A percentile compares a stretch with the other conserved stretches of the same genome.
Evolutionary conservation across 2,329 filamentous ascomycete genomes (phyloP).

Genomic region (Lachnellula willkommii): DNA sequence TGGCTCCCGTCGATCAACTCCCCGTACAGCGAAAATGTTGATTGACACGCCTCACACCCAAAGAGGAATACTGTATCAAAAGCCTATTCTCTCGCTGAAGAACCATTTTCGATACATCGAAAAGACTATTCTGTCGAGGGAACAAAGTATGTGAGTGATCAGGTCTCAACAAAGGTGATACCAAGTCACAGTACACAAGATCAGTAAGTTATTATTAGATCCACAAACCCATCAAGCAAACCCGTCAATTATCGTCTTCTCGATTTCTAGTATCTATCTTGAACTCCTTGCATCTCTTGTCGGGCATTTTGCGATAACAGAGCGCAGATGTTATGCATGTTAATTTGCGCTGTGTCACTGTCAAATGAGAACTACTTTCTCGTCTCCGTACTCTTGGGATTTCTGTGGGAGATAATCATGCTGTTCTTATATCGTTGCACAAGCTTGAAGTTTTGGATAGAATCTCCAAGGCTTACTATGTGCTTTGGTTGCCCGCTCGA

Average conservation of each 20-base stretch:
- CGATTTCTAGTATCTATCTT: not conserved
- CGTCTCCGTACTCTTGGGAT: not conserved
- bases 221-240: not conserved
- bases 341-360: not conserved
- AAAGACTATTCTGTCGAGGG: not conserved
- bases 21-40: not conserved
- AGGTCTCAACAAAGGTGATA: not conserved
- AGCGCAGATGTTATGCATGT: not conserved
- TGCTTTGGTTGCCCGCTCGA: too few species aligned
- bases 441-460: too few species aligned
- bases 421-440: not conserved
- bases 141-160: not conserved
- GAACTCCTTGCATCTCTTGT: not conserved
- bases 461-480: too few species aligned
- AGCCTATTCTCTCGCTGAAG: not conserved
- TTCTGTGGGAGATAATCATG: not conserved
- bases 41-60: conserved; percentile 2
- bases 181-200: not conserved
- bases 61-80: not conserved
- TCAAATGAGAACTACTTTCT: not conserved
- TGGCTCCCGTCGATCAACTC: not conserved
- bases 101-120: not conserved
- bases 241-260: not conserved
- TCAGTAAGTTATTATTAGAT: not conserved
- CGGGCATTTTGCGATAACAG: not conserved